These are phyloP conservation scores for Plasmodiophora brassicae DNA, from an alignment of 208 protist genomes.

Conservation along the genomic window DNA sequence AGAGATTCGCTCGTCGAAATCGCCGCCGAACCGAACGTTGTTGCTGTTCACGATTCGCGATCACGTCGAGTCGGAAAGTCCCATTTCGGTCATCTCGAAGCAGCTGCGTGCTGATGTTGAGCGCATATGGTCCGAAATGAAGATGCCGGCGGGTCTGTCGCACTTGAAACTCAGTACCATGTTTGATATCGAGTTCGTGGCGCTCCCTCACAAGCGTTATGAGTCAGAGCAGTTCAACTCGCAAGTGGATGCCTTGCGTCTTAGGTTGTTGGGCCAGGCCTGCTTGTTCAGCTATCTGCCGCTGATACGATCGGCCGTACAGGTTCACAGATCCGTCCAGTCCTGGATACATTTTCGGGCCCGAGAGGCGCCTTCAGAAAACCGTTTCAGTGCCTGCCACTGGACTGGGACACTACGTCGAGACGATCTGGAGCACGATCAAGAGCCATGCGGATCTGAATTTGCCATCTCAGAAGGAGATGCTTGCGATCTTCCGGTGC, in stretches of 20 bases:
- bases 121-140: constrained; percentile 38
- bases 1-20: constrained; percentile 3
- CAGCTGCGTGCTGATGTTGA: not conserved
- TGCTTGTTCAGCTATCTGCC: too few relatives aligned
- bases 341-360: not conserved
- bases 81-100: not conserved
- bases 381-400: constrained; percentile 34
- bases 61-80: not conserved
- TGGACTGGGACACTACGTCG: constrained; percentile 28
- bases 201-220: constrained; percentile 33
- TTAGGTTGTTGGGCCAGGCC: not conserved
- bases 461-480: constrained; percentile 39
- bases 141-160: not conserved
- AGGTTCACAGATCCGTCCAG: not conserved
- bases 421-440: constrained; percentile 36
- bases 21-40: not conserved
- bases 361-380: not conserved
- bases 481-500: constrained; percentile 34
- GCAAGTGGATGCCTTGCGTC: not conserved
- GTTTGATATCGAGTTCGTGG: constrained; percentile 37
- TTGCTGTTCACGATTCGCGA: constrained; percentile 47
- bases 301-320: not conserved
- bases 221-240: constrained; percentile 16
- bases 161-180: not conserved
- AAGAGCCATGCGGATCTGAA: constrained; percentile 41